Percentiles rank a stretch among this genome's conserved stretches.
phyloP scores from a whole-genome alignment of 495 filamentous ascomycete species.

The Penicillium goetzii region DNA sequence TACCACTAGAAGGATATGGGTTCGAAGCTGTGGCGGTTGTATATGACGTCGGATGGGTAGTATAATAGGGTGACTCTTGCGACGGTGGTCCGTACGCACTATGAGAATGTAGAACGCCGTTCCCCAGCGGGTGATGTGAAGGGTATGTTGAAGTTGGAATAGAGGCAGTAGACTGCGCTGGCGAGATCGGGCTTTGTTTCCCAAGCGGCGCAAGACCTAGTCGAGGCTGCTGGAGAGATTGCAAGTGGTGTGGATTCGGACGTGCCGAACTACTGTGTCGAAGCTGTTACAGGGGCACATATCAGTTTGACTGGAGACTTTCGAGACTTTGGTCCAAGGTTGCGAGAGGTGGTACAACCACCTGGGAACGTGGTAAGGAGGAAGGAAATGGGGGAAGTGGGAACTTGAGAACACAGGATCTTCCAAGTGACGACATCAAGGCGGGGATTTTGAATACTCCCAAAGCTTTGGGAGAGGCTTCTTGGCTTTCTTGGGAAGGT shows the following conservation, averaged over 20 bases:
- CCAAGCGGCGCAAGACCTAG: conserved; percentile 67
- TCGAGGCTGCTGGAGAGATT: conserved; percentile 57
- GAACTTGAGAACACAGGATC: conserved; percentile 27
- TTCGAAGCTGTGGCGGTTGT: conserved; percentile 68
- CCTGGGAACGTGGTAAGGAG: conserved; percentile 29
- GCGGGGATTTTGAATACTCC: conserved; percentile 23
- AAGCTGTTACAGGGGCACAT: conserved; percentile 35
- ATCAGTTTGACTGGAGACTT: conserved; percentile 29
- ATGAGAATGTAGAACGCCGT: conserved; percentile 49
- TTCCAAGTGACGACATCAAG: conserved; percentile 30
- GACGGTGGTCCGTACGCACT: conserved; percentile 60
- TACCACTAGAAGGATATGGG: conserved; percentile 80
- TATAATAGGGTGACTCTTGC: conserved; percentile 73
- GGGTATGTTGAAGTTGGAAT: conserved; percentile 63
- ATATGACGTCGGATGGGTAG: conserved; percentile 70
- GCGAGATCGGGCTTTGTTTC: conserved; percentile 60
- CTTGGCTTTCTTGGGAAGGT: conserved; percentile 1
- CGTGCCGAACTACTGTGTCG: conserved; percentile 38
- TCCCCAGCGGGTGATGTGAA: conserved; percentile 52
- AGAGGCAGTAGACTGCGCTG: conserved; percentile 41
- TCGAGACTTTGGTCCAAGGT: conserved; percentile 5
- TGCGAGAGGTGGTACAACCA: conserved; percentile 30
- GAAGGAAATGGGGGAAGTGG: conserved; percentile 11
- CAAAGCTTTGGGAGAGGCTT: conserved; percentile 16
- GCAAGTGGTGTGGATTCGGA: conserved; percentile 41